Evolutionary conservation across 2,329 filamentous ascomycete genomes (phyloP).

Genomic region (Cadophora sp.): DNA sequence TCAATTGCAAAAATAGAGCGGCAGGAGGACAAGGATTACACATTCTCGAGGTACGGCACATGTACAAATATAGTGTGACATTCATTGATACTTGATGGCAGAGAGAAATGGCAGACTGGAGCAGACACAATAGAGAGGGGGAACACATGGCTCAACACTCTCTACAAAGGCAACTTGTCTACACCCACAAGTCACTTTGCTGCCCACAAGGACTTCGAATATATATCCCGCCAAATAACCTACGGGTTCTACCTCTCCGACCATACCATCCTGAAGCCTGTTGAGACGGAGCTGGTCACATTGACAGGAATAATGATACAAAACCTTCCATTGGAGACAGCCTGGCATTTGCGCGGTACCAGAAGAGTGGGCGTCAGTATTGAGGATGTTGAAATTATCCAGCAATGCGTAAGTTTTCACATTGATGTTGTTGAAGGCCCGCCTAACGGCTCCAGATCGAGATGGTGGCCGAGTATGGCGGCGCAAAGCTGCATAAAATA

Average conservation of each 20-base stretch:
- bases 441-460: conserved; percentile 47
- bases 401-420: conserved; percentile 41
- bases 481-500: conserved; percentile 44
- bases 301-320: conserved; percentile 63
- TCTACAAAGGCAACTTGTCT: conserved; percentile 46
- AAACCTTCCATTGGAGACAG: conserved; percentile 58
- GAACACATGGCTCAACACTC: conserved; percentile 59
- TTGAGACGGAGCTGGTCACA: conserved; percentile 62
- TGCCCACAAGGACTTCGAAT: conserved; percentile 56
- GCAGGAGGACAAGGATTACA: conserved; percentile 61
- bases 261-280: conserved; percentile 57
- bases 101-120: conserved; percentile 65
- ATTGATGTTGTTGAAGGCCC: not conserved
- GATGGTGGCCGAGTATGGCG: conserved; percentile 47
- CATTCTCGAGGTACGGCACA: conserved; percentile 37
- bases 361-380: conserved; percentile 53
- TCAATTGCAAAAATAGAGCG: conserved; percentile 37
- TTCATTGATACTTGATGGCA: conserved; percentile 46
- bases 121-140: conserved; percentile 59
- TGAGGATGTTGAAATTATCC: conserved; percentile 49
- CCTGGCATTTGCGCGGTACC: conserved; percentile 61
- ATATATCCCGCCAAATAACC: conserved; percentile 60
- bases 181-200: conserved; percentile 48
- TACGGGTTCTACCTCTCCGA: conserved; percentile 65
- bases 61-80: not conserved